Evolutionary conservation across 1,139 yeast genomes (phyloP).

Genomic region (Magnusiomyces sp.): DNA sequence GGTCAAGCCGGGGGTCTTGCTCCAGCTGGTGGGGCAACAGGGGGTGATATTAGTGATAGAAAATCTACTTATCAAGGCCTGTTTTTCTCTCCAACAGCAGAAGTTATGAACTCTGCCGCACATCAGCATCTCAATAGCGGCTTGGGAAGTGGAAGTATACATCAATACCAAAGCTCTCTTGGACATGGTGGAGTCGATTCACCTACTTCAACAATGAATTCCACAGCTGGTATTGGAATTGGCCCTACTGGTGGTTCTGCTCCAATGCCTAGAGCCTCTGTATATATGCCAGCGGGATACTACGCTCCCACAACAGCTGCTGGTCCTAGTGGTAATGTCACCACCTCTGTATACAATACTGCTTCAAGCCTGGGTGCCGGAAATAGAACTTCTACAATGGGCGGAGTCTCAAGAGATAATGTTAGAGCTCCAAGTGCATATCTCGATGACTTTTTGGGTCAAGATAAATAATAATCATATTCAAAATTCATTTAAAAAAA

Average conservation of each 20-base stretch:
- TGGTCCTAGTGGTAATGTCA: conserved; percentile 13
- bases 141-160: not conserved
- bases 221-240: conserved; percentile 16
- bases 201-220: conserved; percentile 15
- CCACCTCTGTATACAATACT: conserved; percentile 20
- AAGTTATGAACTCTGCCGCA: conserved; percentile 45
- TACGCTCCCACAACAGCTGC: conserved; percentile 18
- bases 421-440: conserved; percentile 35
- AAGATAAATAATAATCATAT: conserved; percentile 14
- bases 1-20: not conserved
- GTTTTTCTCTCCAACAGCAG: conserved; percentile 76
- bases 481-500: not conserved
- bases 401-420: conserved; percentile 7
- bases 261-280: conserved; percentile 21
- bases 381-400: conserved; percentile 10
- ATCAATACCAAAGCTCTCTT: no score
- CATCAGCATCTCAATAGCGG: not conserved
- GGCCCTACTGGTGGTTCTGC: conserved; percentile 15
- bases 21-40: not conserved
- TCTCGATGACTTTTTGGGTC: conserved; percentile 31
- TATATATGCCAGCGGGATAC: conserved; percentile 34
- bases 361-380: conserved; percentile 4
- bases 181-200: conserved; percentile 14
- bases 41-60: not conserved
- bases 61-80: conserved; percentile 26